Base-by-base conservation (phyloP, 805 yeast genomes). In the Blastobotrys attinorum region DNA sequence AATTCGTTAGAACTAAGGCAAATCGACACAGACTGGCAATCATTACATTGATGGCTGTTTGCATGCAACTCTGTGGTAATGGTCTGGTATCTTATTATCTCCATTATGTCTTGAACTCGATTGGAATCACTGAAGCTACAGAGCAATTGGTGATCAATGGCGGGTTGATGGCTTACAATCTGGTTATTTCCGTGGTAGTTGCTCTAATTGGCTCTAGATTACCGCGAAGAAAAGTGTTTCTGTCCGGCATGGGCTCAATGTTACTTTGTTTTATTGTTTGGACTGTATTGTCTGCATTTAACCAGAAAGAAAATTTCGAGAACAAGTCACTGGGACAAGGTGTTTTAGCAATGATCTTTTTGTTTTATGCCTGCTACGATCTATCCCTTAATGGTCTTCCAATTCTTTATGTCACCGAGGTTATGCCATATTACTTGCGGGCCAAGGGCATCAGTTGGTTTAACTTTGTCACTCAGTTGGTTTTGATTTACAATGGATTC, bases 51-150 rank as follows among this genome's bases (percentile, higher is more conserved):
- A 16, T 47, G 13, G 13, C 31, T n/a, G 5, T 45, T n/a, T n/a
- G 17, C 21, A 23, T 45, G 8, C 43, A 49, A 3, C 37, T 15
- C 37, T 42, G 45, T 21, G 20, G 15, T 49, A 47, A 37, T 37
- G 47, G 46, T 6, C 48, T 47, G 3, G 37, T 39, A 13, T 45
- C 48, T 3, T 74, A 73, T 64, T 74, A 73, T 58, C 59, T 75
- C 50, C 63, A 66, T 48, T 64, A 67, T 52, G 81, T 77, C n/a
- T 64, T 76, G 48, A 56, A 62, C 48, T 70, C 77, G 17, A 73
- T 76, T 57, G 81, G 81, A 46, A 71, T 76, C 53, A 71, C 73
- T 17, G 21, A 25, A 15, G 22, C 50, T n/a, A 35, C 35, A 17
- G 18, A 40, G n/a, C 54, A 50, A 42, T 46, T 46, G n/a, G 27